A percentile compares a stretch with the other conserved stretches of the same genome.
phyloP scores from a whole-genome alignment of 2,329 filamentous ascomycete genomes.

The Alternaria sp. region DNA sequence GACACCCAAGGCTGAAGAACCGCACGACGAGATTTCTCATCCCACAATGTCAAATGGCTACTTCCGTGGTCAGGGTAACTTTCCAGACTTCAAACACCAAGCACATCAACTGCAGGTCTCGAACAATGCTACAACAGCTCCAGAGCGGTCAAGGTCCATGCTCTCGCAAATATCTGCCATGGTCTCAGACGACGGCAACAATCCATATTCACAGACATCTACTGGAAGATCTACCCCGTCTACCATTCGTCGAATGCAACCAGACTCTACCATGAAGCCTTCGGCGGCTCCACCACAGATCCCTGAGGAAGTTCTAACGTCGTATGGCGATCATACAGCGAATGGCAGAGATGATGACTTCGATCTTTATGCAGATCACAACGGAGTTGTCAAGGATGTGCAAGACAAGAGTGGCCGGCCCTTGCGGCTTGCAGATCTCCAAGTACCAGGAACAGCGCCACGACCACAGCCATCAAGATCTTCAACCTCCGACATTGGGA shows the following conservation, averaged over 20 bases:
- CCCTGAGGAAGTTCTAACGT: constrained; percentile 31
- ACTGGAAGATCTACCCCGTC: constrained; percentile 44
- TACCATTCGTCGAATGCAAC: constrained; percentile 38
- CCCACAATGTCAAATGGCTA: constrained; percentile 23
- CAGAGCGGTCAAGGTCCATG: constrained; percentile 46
- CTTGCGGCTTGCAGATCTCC: constrained; percentile 31
- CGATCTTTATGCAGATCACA: constrained; percentile 50
- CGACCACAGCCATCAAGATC: constrained; percentile 13
- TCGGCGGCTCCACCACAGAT: constrained; percentile 33
- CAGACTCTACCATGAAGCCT: constrained; percentile 31
- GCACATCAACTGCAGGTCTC: constrained; percentile 25
- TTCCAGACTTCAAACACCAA: constrained; percentile 20
- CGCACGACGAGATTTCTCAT: constrained; percentile 18
- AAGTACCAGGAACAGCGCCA: constrained; percentile 10
- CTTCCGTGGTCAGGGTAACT: constrained; percentile 17
- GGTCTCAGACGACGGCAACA: constrained; percentile 41
- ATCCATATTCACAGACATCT: constrained; percentile 41
- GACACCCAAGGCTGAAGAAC: constrained; percentile 28
- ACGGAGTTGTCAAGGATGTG: constrained; percentile 49
- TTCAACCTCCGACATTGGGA: constrained; percentile 9
- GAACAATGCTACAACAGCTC: constrained; percentile 24
- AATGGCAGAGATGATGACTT: constrained; percentile 38
- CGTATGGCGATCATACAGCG: constrained; percentile 25
- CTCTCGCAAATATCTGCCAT: constrained; percentile 50
- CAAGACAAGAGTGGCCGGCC: constrained; percentile 42